Evolutionary conservation across 306 rosid genomes (phyloP), one percentile per base, ranked within the genome.

Genomic region (Hippophae gyantsensis): DNA sequence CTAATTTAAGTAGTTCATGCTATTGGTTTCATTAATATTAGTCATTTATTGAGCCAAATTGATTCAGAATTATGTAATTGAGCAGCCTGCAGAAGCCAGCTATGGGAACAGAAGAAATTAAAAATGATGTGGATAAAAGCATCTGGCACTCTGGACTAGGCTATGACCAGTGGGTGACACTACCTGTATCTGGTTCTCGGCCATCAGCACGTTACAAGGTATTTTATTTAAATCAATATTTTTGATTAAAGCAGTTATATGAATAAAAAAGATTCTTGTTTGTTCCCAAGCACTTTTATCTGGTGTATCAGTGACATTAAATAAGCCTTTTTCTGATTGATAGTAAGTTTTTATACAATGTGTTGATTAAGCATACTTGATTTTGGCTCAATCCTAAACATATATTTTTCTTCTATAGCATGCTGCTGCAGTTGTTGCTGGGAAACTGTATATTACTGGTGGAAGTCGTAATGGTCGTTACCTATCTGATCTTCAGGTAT

Each of bases 141-240:
- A 75, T 78, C 66, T 88, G 99, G 96, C 78, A 59, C 61, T 80
- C 78, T 64, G 86, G 78, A 13, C 81, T 82, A 57, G 65, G 73
- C 40, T 66, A 74, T 81, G 90, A 84, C 48, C 73, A 82, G 68
- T 93, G 99, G 99, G 75, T 67, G 59, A 77, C 89, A 23, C 70
- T 93, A 53, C 76, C 94, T 51, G 86, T 86, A 42, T 70, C 84
- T 44, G 85, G 87, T 74, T 61, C 82, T 13, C 79, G 81, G 53
- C 95, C 99, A 75, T 74, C 90, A 0, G 85, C 99, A 65, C 99
- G 99, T 65, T 93, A 93, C 71, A 88, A 93, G 97, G 99, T 88
- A 64, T 38, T 13, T 66, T 9, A 52, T 47, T 43, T 13, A 11
- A 48, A 48, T 48, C 7, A 48, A 48, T 3, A 5, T 48, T 10